Evolutionary conservation across 345 rosid species (phyloP), one percentile per base, ranked within the genome.

Genomic region (Syzygium aromaticum): DNA sequence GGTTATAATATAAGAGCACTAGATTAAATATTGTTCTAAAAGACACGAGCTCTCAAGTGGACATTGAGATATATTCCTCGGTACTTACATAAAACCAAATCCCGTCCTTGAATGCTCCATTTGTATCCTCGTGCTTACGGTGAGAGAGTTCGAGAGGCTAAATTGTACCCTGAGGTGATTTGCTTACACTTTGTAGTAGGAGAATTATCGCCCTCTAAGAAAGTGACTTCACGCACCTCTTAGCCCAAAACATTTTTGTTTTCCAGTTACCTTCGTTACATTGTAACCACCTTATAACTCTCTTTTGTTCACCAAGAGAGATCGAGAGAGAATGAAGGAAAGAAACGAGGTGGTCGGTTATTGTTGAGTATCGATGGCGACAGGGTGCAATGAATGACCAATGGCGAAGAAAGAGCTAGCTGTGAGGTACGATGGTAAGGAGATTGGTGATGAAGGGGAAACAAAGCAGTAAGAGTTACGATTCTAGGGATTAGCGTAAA

Each of bases 11-110:
- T 17, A 33, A 8, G 7, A 67, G 78, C 46, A 67, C 46, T 33
- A 33, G 46, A 4, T 7, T 0, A 1, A 2, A 1, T 40, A 17
- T 1, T 1, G 11, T 17, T 33, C 1, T 43, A 43, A 67, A 38
- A 2, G 46, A 33, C 46, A 33, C 46, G 78, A 67, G 46, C 78
- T 33, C 78, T 67, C 23, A 21, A 33, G 46, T 33, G 46, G 78
- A 17, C 46, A 67, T 30, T 30, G 78, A 67, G 25, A 8, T 33
- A 17, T 6, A 17, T 67, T 67, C 7, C 46, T 33, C 33, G 78
- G 23, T 33, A 33, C 46, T 33, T 33, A 33, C 22, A 33, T 40
- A 17, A 38, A 30, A 8, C 23, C 46, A 17, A 17, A 8, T 67
- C 33, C 46, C 46, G 78, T 67, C 78, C 78, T 17, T 33, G 46